These are phyloP conservation scores for Colletotrichum euphorbiae DNA, from an alignment of 2,329 filamentous ascomycete genomes.

Conservation along the genomic window DNA sequence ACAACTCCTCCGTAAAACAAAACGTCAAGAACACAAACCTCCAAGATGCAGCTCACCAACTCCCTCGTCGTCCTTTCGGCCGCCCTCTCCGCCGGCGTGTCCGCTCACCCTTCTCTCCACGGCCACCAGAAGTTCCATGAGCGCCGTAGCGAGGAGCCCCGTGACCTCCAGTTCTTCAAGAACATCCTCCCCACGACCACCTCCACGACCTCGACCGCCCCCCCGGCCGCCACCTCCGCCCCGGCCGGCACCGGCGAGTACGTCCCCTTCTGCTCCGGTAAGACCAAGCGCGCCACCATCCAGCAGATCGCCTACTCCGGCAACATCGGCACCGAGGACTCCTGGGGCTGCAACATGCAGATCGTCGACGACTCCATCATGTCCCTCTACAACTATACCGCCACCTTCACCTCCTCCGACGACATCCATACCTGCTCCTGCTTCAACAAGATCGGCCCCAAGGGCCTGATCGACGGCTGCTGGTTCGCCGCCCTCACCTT, in stretches of 20 bases:
- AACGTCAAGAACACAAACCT: neutral
- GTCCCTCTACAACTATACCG: slow-evolving; percentile 57
- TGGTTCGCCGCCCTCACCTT: slow-evolving; percentile 59
- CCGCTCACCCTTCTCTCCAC: slow-evolving; percentile 55
- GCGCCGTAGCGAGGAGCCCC: slow-evolving; percentile 39
- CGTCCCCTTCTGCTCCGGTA: slow-evolving; percentile 50
- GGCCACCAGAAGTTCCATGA: slow-evolving; percentile 47
- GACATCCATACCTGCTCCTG: slow-evolving; percentile 53
- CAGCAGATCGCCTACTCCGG: slow-evolving; percentile 60
- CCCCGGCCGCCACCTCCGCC: slow-evolving; percentile 45
- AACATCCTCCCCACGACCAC: slow-evolving; percentile 19
- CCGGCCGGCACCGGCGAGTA: slow-evolving; percentile 46
- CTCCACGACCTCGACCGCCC: slow-evolving; percentile 1
- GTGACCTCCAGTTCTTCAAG: slow-evolving; percentile 31
- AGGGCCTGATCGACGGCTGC: slow-evolving; percentile 60
- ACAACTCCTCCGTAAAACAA: neutral
- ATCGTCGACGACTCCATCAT: slow-evolving; percentile 51
- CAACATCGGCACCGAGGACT: slow-evolving; percentile 56
- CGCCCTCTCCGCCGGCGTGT: slow-evolving; percentile 51
- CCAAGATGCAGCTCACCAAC: slow-evolving; percentile 56
- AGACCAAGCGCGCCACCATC: slow-evolving; percentile 59
- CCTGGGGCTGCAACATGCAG: slow-evolving; percentile 67
- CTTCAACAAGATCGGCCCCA: slow-evolving; percentile 65
- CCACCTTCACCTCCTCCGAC: slow-evolving; percentile 55
- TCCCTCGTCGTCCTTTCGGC: slow-evolving; percentile 52